Evolutionary conservation across 371 early-diverging fungal species (phyloP).

Genomic region (Syncephalastrum sp.): DNA sequence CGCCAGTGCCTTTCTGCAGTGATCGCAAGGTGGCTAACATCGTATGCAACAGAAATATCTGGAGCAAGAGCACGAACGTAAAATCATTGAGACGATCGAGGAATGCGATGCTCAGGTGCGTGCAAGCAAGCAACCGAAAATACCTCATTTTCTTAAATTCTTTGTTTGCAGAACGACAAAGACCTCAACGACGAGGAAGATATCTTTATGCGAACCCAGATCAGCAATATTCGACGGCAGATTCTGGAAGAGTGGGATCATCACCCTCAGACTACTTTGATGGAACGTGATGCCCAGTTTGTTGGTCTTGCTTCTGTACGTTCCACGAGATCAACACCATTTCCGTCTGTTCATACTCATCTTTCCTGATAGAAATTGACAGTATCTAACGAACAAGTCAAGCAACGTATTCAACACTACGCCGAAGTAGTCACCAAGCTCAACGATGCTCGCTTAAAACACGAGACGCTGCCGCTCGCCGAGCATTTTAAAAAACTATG

Average conservation of each 20-base stretch:
- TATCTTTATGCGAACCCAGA: conserved; percentile 9
- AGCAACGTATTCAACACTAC: conserved; percentile 14
- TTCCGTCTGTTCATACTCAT: background rate
- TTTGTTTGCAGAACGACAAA: conserved; percentile 4
- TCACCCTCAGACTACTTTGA: conserved; percentile 5
- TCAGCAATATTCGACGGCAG: conserved; percentile 10
- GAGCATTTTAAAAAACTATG: too few relatives aligned
- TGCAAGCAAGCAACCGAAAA: background rate
- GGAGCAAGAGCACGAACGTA: conserved; percentile 70
- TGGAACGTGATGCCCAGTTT: background rate
- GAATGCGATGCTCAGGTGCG: conserved; percentile 55
- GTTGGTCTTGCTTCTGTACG: background rate
- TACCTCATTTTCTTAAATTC: background rate
- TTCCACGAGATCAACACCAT: background rate
- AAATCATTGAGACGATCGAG: conserved; percentile 73
- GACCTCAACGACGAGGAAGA: conserved; percentile 10
- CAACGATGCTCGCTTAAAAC: conserved; percentile 12
- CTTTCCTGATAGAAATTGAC: background rate
- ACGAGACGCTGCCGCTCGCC: too few relatives aligned
- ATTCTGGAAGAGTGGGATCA: conserved; percentile 22
- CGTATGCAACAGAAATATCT: conserved; percentile 55
- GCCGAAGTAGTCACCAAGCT: conserved; percentile 9
- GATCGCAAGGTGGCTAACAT: background rate
- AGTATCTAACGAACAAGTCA: background rate
- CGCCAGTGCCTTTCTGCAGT: background rate